Evolutionary conservation across 1,284 basidiomycete species (phyloP), one percentile per base, ranked within the genome.

Genomic region (Leccinum subfulvum): DNA sequence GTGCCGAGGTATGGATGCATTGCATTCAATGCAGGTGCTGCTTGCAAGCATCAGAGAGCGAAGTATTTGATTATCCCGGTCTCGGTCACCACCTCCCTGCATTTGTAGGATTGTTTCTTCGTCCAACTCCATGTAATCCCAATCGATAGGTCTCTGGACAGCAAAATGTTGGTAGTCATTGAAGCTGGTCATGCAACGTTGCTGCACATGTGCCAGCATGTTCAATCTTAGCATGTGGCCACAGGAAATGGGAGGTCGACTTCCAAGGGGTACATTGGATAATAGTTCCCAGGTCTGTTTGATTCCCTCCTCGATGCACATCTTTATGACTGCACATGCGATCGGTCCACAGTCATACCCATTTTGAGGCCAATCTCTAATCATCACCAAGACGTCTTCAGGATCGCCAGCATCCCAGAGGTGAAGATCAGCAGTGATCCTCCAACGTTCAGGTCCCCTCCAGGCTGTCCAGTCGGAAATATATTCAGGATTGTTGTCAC

Each of bases 341-440:
- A 59, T 62, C 1, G 66, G 54, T 4, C 55, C 55, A 60, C 49
- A 63, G 28, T 57, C 41, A 21, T 53, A 57, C 1, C 66, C 66
- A 67, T 67, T 66, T 28, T 66, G 65, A 2, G 0, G 4, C 67
- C 65, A 68, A 7, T 68, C 49, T 6, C 33, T 14, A 0, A 1
- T 14, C 0, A 44, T 2, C 13, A 61, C 47, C 2, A 6, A 2
- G 10, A 61, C 26, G 2, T 4, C 9, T 26, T 26, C 28, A 0
- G 30, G 0, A 28, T 62, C 35, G 0, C 30, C 53, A 11, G 35
- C 9, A 30, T 51, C 3, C 59, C 63, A 68, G 0, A 16, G 1
- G 28, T 30, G 28, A 30, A 30, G 28, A 0, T 30, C 28, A 0
- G 28, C 28, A 30, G 63, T 30, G 1, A 11, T 44, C 0, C 9